Evolutionary conservation across 2,329 filamentous ascomycete species (phyloP).

Genomic region (Neofusicoccum sp.): DNA sequence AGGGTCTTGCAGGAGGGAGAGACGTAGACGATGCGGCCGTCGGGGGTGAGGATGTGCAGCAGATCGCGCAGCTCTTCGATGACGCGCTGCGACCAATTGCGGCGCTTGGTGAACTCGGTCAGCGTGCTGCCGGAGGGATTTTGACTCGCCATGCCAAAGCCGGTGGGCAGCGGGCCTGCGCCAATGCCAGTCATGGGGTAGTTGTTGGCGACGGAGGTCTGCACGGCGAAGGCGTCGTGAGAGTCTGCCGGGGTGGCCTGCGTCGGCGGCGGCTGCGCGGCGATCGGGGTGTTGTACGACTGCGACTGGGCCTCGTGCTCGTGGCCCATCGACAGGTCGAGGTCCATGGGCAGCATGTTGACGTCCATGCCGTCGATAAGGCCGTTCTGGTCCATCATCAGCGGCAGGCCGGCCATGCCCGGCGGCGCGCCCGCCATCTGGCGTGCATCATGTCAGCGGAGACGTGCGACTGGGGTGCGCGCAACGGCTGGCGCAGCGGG

Average conservation of each 20-base stretch:
- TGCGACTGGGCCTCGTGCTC: constrained; percentile 28
- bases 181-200: constrained; percentile 46
- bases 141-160: constrained; percentile 48
- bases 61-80: constrained; percentile 89
- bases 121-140: constrained; percentile 53
- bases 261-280: constrained; percentile 29
- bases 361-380: constrained; percentile 45
- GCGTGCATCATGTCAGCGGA: constrained; percentile 18
- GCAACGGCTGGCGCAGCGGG: neutral
- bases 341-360: constrained; percentile 48
- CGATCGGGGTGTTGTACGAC: constrained; percentile 27
- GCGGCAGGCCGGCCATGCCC: constrained; percentile 29
- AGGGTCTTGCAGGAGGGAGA: constrained; percentile 73
- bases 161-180: constrained; percentile 56
- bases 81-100: constrained; percentile 84
- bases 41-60: constrained; percentile 79
- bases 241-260: constrained; percentile 24
- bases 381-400: constrained; percentile 31
- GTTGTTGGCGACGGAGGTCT: constrained; percentile 19
- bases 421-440: constrained; percentile 15
- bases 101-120: constrained; percentile 64
- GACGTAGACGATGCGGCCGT: constrained; percentile 81
- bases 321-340: constrained; percentile 41
- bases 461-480: constrained; percentile 14
- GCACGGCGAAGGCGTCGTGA: constrained; percentile 29